Evolutionary conservation across 2,329 filamentous ascomycete species (phyloP), one percentile per base, ranked within the genome.

Genomic region (Bertia moriformis): DNA sequence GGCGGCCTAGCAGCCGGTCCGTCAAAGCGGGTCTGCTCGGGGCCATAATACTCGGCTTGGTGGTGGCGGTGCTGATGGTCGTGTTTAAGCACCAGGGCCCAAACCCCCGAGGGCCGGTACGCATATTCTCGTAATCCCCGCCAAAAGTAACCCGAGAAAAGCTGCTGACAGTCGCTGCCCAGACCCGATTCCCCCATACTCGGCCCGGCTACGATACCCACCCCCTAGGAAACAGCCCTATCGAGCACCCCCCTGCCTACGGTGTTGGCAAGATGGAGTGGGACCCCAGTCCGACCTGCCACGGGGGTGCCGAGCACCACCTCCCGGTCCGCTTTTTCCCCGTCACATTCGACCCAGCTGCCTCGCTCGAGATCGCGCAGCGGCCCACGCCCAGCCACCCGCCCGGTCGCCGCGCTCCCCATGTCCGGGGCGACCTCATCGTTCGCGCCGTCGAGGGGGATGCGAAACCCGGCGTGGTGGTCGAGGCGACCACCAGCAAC

Each of bases 401-500:
- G 38, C 38, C 44, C 37, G 44, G 47, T 4, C 49, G 50, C 18
- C 49, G 46, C 32, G 42, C 45, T 4, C 59, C 68, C 22, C 52
- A 51, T 4, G 51, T 72, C 37, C 57, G 47, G 12, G 70, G 70
- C 37, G 54, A 65, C 18, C 50, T 73, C 14, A 46, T 68, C 32
- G 40, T 73, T 32, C 61, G 64, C 14, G 10, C 32, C 35, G 48
- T 54, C 12, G 49, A 55, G 14, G 47, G 47, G 18, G 54, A 51
- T 2, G 56, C 56, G 1, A 41, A 46, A 2, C 59, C 65, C 3
- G 53, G 49, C 2, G 46, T 71, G 24, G 57, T 64, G 1, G 38
- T 73, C 4, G 59, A 71, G 43, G 50, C 61, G 19, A 51, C 61
- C 18, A 58, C 61, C 40, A 73, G 69, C 45, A 56, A 69, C 45